Conservation (phyloP, 257 asterid genomes). For the Mentha longifolia region DNA sequence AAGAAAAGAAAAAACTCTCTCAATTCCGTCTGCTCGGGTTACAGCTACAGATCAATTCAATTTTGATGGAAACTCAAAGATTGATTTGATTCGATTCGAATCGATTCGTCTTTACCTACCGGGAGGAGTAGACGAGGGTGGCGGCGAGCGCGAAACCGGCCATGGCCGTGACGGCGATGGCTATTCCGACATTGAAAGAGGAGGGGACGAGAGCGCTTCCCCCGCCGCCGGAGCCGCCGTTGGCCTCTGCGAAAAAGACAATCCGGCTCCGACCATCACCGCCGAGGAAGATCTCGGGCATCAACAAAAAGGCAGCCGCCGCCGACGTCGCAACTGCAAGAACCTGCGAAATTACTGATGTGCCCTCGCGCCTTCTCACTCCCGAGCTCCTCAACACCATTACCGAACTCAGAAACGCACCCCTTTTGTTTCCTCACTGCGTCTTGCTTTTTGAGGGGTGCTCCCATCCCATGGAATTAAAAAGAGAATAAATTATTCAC, state of each 20-base stretch:
- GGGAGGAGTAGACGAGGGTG: constrained; percentile 71
- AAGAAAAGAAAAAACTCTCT: neutral
- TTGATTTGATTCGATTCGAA: neutral
- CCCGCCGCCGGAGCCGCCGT: constrained; percentile 48
- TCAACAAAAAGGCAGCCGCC: constrained; percentile 44
- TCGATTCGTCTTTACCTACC: constrained; percentile 53
- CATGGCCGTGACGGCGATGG: constrained; percentile 76
- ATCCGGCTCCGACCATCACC: constrained; percentile 59
- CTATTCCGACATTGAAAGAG: constrained; percentile 67
- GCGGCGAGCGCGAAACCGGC: constrained; percentile 77
- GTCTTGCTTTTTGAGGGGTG: constrained; percentile 32
- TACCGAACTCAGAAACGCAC: constrained; percentile 43
- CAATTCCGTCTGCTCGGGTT: constrained; percentile 24
- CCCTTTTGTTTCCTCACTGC: constrained; percentile 31
- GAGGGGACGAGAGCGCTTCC: constrained; percentile 38
- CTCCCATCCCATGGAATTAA: neutral
- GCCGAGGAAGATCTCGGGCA: constrained; percentile 57
- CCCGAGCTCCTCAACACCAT: constrained; percentile 50
- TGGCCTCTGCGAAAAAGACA: constrained; percentile 55
- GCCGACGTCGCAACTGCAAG: constrained; percentile 33
- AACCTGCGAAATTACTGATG: constrained; percentile 25
- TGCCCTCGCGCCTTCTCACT: constrained; percentile 48
- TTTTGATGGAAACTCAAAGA: neutral
- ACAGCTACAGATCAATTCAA: constrained; percentile 28
- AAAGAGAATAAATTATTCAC: neutral